Evolutionary conservation across 2,329 filamentous ascomycete species (phyloP), one percentile per base, ranked within the genome.

Genomic region (Trichoderma sp.): DNA sequence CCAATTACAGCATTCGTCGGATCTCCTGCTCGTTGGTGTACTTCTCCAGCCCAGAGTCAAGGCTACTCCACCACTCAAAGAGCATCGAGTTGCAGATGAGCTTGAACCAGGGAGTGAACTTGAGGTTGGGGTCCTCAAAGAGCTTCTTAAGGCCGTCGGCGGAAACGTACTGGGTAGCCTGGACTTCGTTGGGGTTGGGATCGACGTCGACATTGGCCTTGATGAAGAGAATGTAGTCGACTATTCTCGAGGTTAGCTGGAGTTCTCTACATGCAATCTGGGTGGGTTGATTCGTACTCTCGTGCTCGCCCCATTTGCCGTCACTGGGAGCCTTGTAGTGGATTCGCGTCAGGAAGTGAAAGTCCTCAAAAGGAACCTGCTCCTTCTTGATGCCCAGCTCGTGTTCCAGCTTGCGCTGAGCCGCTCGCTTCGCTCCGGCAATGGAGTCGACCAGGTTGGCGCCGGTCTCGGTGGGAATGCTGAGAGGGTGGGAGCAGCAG

Each of bases 171-270:
- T 88, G 85, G 24, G 90, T 91, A 69, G 90, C 94, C 73, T 88
- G 87, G 55, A 93, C 93, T 80, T 99, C 95, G 78, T 99, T 99
- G 69, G 84, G 83, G 80, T 93, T 99, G 72, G 87, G 79, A 66
- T 91, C 78, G 57, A 97, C 81, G 72, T 96, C 90, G 65, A 98
- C 94, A 69, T 96, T 90, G 66, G 92, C 90, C 82, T 96, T 91
- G 82, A 98, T 97, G 81, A 99, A 98, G 64, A 99, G 88, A 70
- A 99, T 99, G 78, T 99, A 99, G 78, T 99, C 95, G 75, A 99
- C 93, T 52, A 10, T 19, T 12, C 12, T 1, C 19, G 26, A 44
- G 10, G 39, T 61, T 50, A 61, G 58, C 39, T 61, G 15, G 17
- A 24, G 24, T 52, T 43, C 17, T n/a, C 21, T 21, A 6, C 17